A percentile compares a stretch with the other conserved stretches of the same genome.
Evolutionary conservation across 306 rosid genomes (phyloP).

Genomic region (Medicago lupulina): DNA sequence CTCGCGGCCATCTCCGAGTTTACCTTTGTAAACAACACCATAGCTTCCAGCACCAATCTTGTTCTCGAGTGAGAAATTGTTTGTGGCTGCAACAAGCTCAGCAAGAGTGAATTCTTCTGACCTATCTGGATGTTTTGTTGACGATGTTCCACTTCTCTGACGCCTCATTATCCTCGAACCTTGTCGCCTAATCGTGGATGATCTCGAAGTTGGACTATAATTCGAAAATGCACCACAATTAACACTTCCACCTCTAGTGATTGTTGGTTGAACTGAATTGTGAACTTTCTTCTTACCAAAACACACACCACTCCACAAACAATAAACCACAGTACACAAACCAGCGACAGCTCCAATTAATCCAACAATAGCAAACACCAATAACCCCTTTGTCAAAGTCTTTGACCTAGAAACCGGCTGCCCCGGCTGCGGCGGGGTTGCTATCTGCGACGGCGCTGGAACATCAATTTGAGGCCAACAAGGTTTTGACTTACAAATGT

Average conservation of each 20-base stretch:
- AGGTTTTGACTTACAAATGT: conserved; percentile 59
- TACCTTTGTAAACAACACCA: conserved; percentile 86
- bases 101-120: conserved; percentile 80
- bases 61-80: conserved; percentile 67
- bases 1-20: conserved; percentile 73
- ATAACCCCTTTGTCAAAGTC: conserved; percentile 63
- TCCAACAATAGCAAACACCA: conserved; percentile 86
- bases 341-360: conserved; percentile 77
- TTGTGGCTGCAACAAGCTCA: conserved; percentile 78
- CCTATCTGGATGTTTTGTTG: conserved; percentile 70
- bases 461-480: conserved; percentile 43
- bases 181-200: conserved; percentile 74
- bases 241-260: conserved; percentile 75
- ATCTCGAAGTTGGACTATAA: conserved; percentile 75
- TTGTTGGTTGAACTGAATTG: conserved; percentile 92
- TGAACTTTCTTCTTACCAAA: conserved; percentile 86
- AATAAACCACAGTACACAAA: conserved; percentile 69
- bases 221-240: conserved; percentile 52
- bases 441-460: conserved; percentile 8
- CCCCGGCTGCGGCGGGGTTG: conserved; percentile 1
- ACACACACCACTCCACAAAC: conserved; percentile 86
- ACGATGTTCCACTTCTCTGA: conserved; percentile 95
- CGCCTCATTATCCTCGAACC: conserved; percentile 88
- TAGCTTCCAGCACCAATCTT: conserved; percentile 95
- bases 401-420: conserved; percentile 41